Base-by-base conservation (phyloP, 108 stramenopile species). In the Fragilaria crotonensis region DNA sequence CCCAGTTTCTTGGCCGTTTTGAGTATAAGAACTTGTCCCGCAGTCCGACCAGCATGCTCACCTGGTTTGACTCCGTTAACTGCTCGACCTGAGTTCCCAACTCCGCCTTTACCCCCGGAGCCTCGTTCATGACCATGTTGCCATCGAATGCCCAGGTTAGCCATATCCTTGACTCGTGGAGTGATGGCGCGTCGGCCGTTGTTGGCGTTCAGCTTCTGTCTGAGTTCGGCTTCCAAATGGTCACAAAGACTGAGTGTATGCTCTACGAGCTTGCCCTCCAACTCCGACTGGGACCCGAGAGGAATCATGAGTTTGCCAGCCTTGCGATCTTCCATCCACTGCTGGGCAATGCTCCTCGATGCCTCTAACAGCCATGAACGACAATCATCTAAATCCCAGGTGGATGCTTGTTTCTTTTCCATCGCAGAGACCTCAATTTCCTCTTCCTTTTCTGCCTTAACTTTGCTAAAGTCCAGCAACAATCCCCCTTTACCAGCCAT, bases 41-140 rank as follows among this genome's bases (percentile, higher is more conserved):
- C 86, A 21, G 81, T 85, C 58, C 81, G 67, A 21, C 71, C 67
- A 33, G 33, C 68, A 3, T 41, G 52, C 49, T 61, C 72, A 0
- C 72, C 71, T 29, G 77, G 71, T 44, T 66, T 72, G 11, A 45
- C 31, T 25, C 77, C 65, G 19, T 30, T 54, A n/a, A 60, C 57
- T 29, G 60, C 52, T 9, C 58, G 51, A 5, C 81, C 81, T 45
- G 78, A 80, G 44, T 82, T 82, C 7, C 87, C 91, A 5, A 93
- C 84, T 1, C 92, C 88, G 27, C 88, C 88, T 45, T 77, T 84
- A 25, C 93, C 93, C 48, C 89, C 89, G 4, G 89, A 86, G 5
- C 93, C 89, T 5, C 93, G 82, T 64, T 94, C 93, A 52, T 90
- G 79, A 0, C 73, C 56, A 50, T 90, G 82, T 61, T 94, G 93